A percentile compares a stretch with the other conserved stretches of the same genome.
Evolutionary conservation across 305 asterid species (phyloP).

Genomic region (Withania somnifera): DNA sequence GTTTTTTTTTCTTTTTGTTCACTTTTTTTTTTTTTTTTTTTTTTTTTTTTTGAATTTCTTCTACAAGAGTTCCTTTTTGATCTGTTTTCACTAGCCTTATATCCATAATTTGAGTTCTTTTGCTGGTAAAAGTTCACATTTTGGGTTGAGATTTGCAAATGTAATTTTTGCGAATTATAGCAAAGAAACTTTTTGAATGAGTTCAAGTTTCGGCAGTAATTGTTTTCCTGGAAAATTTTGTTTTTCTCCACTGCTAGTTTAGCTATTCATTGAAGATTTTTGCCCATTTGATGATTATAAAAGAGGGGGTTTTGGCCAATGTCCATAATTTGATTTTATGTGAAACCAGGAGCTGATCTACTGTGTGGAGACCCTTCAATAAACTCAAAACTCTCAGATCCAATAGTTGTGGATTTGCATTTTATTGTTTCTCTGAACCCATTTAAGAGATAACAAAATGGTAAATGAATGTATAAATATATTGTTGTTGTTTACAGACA

Average conservation of each 20-base stretch:
- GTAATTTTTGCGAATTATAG: not conserved
- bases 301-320: not conserved
- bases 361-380: not conserved
- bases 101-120: too few relatives aligned
- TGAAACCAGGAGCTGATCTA: not conserved
- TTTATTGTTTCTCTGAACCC: not conserved
- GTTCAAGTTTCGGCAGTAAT: not conserved
- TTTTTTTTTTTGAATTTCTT: too few relatives aligned
- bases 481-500: not conserved
- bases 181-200: not conserved
- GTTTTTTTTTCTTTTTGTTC: too few relatives aligned
- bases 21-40: too few relatives aligned
- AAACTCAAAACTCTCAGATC: slow-evolving; percentile 14
- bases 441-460: slow-evolving; percentile 1
- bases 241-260: not conserved
- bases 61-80: not conserved
- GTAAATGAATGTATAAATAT: not conserved
- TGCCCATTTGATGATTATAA: not conserved
- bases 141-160: too few relatives aligned
- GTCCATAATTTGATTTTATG: not conserved
- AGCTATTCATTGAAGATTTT: not conserved
- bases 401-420: slow-evolving; percentile 9
- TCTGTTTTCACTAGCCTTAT: too few relatives aligned
- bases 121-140: too few relatives aligned
- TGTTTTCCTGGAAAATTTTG: not conserved